These are phyloP conservation scores for Nakazawaea holstii DNA, from an alignment of 805 yeast species.

Conservation along the genomic window DNA sequence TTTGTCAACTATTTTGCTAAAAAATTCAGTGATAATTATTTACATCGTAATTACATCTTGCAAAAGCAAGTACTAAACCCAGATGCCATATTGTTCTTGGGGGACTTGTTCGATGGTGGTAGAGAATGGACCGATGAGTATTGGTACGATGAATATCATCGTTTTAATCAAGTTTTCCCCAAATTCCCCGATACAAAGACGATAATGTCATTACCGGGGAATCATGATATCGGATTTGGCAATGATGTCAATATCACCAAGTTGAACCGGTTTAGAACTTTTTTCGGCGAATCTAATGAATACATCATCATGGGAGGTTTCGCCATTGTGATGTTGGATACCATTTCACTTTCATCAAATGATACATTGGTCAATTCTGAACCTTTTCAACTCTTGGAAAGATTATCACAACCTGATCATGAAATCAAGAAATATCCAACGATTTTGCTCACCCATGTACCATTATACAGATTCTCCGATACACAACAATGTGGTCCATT, in stretches of 20 bases:
- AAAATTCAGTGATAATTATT: slow-evolving; percentile 68
- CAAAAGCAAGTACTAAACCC: slow-evolving; percentile 61
- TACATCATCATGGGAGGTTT: slow-evolving; percentile 58
- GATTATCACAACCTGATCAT: slow-evolving; percentile 22
- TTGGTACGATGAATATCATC: slow-evolving; percentile 65
- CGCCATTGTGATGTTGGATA: slow-evolving; percentile 71
- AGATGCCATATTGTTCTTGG: slow-evolving; percentile 71
- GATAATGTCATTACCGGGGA: slow-evolving; percentile 62
- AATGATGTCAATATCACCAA: slow-evolving; percentile 55
- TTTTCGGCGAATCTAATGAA: slow-evolving; percentile 69
- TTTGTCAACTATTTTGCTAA: slow-evolving; percentile 50
- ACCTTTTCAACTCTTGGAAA: slow-evolving; percentile 48
- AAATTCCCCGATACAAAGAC: slow-evolving; percentile 37
- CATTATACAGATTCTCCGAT: slow-evolving; percentile 66
- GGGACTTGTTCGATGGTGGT: slow-evolving; percentile 95
- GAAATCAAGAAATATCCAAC: slow-evolving; percentile 41
- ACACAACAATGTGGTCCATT: slow-evolving; percentile 66
- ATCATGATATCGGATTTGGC: slow-evolving; percentile 96
- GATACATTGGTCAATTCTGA: slow-evolving; percentile 37
- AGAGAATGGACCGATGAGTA: slow-evolving; percentile 67
- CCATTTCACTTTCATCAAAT: slow-evolving; percentile 66
- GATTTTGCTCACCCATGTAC: slow-evolving; percentile 81
- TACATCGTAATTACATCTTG: slow-evolving; percentile 66
- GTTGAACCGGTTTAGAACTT: slow-evolving; percentile 56
- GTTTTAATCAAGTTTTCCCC: slow-evolving; percentile 69